phyloP scores from a whole-genome alignment of 352 stramenopile species.

The Phytophthora sp. region DNA sequence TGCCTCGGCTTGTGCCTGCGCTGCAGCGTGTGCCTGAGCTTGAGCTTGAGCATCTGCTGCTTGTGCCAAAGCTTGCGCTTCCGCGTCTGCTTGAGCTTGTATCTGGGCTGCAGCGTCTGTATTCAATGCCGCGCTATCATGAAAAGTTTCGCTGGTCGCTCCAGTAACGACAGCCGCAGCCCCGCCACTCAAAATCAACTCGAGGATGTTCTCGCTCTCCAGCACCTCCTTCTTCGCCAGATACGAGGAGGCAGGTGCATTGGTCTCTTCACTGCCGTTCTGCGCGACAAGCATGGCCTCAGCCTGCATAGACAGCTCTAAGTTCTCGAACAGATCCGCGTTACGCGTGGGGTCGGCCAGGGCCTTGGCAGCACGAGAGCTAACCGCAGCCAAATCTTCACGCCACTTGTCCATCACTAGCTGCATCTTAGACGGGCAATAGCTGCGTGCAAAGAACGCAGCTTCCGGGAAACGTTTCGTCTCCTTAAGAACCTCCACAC shows the following conservation, averaged over 20 bases:
- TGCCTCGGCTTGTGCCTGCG: conserved; percentile 26
- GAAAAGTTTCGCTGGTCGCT: conserved; percentile 16
- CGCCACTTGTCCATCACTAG: conserved; percentile 98
- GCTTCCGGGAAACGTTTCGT: conserved; percentile 97
- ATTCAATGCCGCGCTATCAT: conserved; percentile 21
- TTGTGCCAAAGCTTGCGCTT: conserved; percentile 34
- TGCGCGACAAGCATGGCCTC: conserved; percentile 92
- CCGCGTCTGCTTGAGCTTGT: conserved; percentile 35
- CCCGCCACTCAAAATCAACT: conserved; percentile 49
- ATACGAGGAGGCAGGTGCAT: conserved; percentile 75
- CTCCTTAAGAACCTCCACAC: conserved; percentile 95
- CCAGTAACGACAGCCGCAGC: conserved; percentile 21
- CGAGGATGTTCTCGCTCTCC: conserved; percentile 66
- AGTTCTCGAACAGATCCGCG: conserved; percentile 95
- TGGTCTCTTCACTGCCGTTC: conserved; percentile 59
- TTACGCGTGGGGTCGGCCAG: conserved; percentile 94
- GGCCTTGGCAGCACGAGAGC: conserved; percentile 92
- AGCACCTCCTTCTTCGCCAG: conserved; percentile 65
- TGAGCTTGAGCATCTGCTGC: conserved; percentile 39
- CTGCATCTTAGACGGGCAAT: conserved; percentile 95
- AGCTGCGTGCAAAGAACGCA: conserved; percentile 98
- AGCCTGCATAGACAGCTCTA: conserved; percentile 94
- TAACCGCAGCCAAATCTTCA: conserved; percentile 88
- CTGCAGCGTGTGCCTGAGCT: conserved; percentile 30
- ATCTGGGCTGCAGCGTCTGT: conserved; percentile 34